Base-by-base conservation (phyloP, 1,139 yeast genomes). In the Candida sojae region DNA sequence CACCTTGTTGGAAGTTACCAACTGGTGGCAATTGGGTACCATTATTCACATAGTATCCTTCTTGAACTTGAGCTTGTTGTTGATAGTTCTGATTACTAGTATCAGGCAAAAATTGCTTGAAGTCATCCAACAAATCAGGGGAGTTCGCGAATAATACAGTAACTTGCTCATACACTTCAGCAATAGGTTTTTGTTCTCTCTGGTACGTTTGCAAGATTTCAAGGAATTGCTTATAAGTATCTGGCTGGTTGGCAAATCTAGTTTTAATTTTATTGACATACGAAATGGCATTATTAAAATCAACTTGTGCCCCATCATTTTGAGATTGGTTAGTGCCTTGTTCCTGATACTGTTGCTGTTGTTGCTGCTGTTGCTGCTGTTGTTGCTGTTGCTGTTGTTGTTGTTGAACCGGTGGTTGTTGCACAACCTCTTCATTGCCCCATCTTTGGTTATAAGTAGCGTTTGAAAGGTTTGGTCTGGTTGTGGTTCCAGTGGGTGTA, bases 171-270 rank as follows among this genome's bases (percentile, higher is more conserved):
- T 93, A 93, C 8, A 93, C 98, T 62, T 93, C 98, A 46, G 90
- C 86, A 50, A 93, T 93, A 41, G 97, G 96, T 60, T 91, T 87
- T 62, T 91, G 96, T 61, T 93, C 99, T 52, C 96, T 82, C 72
- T 93, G 98, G 65, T 93, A 93, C 36, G 97, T 92, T 66, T 93
- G 99, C 59, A 93, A 75, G 48, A 93, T 93, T 65, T 95, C 99
- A 69, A 95, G 75, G 60, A 93, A 93, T 59, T 86, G 92, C 70
- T 95, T 95, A 73, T 93, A 93, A 49, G 91, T 89, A 61, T 93
- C 98, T 0, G 99, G 99, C 64, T 92, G 97, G 62, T 86, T 83
- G 31, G 96, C 88, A 67, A 91, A 93, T 52, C 98, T 82, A 46
- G 93, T 92, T 65, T 95, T 95, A 61, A 93, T 93, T 67, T 92